Evolutionary conservation across 1,284 basidiomycete species (phyloP).

Genomic region (Papiliotrema flavescens): DNA sequence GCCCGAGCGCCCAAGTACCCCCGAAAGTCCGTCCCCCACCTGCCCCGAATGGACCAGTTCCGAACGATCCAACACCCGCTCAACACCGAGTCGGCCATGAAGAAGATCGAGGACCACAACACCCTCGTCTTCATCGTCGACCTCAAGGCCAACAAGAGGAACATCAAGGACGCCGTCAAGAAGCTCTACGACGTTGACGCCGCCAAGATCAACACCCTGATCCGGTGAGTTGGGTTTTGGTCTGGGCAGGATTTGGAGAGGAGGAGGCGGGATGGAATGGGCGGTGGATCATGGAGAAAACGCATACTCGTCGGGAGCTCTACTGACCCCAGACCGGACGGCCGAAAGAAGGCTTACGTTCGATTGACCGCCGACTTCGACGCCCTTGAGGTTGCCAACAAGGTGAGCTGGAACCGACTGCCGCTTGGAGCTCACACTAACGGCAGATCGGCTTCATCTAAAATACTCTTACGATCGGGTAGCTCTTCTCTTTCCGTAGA

Average conservation of each 20-base stretch:
- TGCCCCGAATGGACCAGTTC: constrained; percentile 96
- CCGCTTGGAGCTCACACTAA: constrained; percentile 3
- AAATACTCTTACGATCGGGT: constrained; percentile 7
- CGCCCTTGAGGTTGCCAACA: constrained; percentile 97
- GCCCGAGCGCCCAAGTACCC: constrained; percentile 85
- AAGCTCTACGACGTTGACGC: constrained; percentile 98
- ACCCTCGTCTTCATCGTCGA: constrained; percentile 98
- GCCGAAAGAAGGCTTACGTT: constrained; percentile 99
- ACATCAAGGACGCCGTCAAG: constrained; percentile 99
- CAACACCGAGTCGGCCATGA: constrained; percentile 59
- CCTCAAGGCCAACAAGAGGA: constrained; percentile 92
- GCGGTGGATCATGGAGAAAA: too few species aligned
- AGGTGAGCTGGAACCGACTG: constrained; percentile 59
- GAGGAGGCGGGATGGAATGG: too few species aligned
- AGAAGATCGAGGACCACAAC: constrained; percentile 99
- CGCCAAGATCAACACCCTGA: constrained; percentile 95
- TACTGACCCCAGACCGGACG: constrained; percentile 71
- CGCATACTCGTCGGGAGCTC: too few species aligned
- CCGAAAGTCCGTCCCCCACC: constrained; percentile 88
- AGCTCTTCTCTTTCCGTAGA: constrained; percentile 7
- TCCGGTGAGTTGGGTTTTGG: constrained; percentile 61
- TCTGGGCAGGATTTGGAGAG: neutral
- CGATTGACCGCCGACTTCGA: constrained; percentile 93
- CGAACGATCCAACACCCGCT: constrained; percentile 78
- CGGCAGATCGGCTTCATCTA: constrained; percentile 51